Evolutionary conservation across 768 basidiomycete genomes (phyloP).

Genomic region (Galerina sulciceps): DNA sequence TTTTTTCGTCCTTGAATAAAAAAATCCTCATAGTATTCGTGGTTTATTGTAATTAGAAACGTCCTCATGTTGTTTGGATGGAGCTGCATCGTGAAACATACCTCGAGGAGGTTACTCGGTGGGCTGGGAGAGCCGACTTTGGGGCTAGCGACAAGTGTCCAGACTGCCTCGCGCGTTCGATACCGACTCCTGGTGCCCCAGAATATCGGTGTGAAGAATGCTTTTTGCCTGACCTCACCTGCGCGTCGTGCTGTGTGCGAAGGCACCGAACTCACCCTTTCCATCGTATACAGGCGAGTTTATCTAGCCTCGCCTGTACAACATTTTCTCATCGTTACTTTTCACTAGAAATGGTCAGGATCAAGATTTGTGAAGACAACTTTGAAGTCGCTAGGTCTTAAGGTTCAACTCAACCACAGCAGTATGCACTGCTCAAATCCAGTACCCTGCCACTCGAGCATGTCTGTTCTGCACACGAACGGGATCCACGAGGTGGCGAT

Average conservation of each 20-base stretch:
- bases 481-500: slow-evolving; percentile 14
- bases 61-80: slow-evolving; percentile 1
- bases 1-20: too few species aligned
- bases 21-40: too few species aligned
- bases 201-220: neutral
- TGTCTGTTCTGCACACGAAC: slow-evolving; percentile 13
- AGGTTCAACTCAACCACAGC: slow-evolving; percentile 3
- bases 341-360: neutral
- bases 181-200: neutral
- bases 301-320: too few species aligned
- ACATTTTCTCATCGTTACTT: too few species aligned
- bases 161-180: neutral
- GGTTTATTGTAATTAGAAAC: neutral
- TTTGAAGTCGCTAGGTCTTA: neutral
- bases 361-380: neutral
- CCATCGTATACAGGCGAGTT: neutral
- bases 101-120: neutral
- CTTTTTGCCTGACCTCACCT: neutral
- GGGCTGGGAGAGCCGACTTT: neutral
- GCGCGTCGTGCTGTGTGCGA: neutral
- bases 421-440: neutral
- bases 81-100: neutral
- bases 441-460: neutral
- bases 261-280: neutral
- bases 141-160: neutral